Evolutionary conservation across 1,139 yeast genomes (phyloP), one percentile per base, ranked within the genome.

Genomic region (Suhomyces kunorum): DNA sequence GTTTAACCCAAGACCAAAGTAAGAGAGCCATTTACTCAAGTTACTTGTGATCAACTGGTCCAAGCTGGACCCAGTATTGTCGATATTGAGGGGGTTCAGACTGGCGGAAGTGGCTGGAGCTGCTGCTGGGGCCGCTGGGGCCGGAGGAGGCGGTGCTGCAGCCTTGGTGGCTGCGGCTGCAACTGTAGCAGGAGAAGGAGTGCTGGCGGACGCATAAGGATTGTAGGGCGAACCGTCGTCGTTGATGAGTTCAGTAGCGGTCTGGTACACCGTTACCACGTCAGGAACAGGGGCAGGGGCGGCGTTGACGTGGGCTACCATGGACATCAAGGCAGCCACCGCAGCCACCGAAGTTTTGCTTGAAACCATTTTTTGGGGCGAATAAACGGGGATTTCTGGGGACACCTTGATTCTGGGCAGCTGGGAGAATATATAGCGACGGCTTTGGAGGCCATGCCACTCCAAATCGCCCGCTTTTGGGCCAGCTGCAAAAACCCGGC

Each of bases 241-340:
- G 19, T 39, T 22, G 24, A 39, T 9, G 19, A 38, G 28, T 16
- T 39, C 27, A 17, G 42, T 39, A 33, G 38, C 36, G 7, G 42
- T 39, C 17, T 39, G 39, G 29, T 18, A 34, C n/a, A 39, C 39
- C 12, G 42, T 42, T 8, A 39, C 38, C 28, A 36, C 40, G 11
- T 24, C 38, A 16, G 62, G 43, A 8, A 23, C 38, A 16, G 62
- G 43, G 7, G 56, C 56, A 3, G 70, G 68, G 4, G 52, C 52
- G 14, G 48, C 50, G 20, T 40, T 22, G 17, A 38, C 44, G 12
- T 36, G 40, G 36, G 43, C 39, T 11, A 33, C 39, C 25, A 46
- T 36, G 5, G 39, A 19, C 18, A 32, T 22, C 27, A 34, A 28
- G 32, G 39, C 23, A 26, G 39, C 15, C 11, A 36, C 12, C 25